Conservation (phyloP, 176 grass and related monocot genomes). For the Avena atlantica region DNA sequence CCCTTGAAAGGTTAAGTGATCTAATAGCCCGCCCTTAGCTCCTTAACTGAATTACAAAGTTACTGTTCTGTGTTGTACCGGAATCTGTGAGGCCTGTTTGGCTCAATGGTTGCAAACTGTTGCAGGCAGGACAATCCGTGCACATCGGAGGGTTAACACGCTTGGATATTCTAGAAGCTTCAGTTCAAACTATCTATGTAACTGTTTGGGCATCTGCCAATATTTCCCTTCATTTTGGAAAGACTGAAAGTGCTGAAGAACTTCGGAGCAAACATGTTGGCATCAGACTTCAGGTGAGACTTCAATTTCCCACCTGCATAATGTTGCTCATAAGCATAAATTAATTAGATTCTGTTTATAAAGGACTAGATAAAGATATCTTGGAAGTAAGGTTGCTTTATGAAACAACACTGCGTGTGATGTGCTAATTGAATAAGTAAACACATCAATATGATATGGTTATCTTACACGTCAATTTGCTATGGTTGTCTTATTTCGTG, state of each 20-base stretch:
- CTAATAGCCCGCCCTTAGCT: not conserved
- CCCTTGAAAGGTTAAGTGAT: not conserved
- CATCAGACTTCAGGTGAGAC: conserved; percentile 76
- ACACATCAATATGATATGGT: not conserved
- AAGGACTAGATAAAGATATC: not conserved
- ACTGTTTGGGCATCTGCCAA: conserved; percentile 86
- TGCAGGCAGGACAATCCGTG: conserved; percentile 78
- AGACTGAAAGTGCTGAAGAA: conserved; percentile 80
- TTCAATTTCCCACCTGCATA: not conserved
- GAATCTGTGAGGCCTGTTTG: conserved; percentile 1
- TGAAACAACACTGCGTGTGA: not conserved
- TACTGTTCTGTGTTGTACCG: not conserved
- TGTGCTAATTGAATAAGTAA: conserved; percentile 35
- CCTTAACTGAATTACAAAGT: not conserved
- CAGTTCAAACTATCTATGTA: conserved; percentile 84
- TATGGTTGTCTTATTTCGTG: not conserved
- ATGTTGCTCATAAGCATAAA: conserved; percentile 6
- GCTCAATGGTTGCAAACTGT: conserved; percentile 31
- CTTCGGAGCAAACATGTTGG: conserved; percentile 80
- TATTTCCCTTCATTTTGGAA: conserved; percentile 90
- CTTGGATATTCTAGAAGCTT: conserved; percentile 74
- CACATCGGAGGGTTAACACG: conserved; percentile 86
- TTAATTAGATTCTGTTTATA: conserved; percentile 15
- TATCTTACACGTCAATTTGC: not conserved
- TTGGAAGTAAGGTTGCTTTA: not conserved